Conservation (phyloP, 768 basidiomycete genomes). For the Tricholoma bakamatsutake region DNA sequence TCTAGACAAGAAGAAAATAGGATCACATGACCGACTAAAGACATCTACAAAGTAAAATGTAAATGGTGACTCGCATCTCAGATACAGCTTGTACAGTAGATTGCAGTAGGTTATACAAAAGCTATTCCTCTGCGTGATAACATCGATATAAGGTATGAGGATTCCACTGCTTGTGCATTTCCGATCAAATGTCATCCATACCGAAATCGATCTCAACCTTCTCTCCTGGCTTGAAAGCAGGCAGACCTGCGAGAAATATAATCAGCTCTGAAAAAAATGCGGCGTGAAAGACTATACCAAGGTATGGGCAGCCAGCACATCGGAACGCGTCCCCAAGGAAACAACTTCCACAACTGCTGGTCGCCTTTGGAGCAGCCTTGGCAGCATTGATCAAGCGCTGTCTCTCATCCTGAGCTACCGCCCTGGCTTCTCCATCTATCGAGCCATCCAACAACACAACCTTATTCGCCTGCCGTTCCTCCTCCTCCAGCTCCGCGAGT, state of each 20-base stretch:
- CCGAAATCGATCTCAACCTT: constrained; percentile 89
- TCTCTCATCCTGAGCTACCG: constrained; percentile 54
- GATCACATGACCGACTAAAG: not conserved
- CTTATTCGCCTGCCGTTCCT: constrained; percentile 57
- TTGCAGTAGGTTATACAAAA: not conserved
- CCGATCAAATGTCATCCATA: constrained; percentile 80
- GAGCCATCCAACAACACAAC: constrained; percentile 67
- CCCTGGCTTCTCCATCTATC: constrained; percentile 52
- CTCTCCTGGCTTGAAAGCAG: constrained; percentile 97
- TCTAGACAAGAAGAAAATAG: no score
- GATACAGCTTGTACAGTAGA: not conserved
- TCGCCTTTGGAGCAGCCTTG: constrained; percentile 74
- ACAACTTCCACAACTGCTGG: constrained; percentile 96
- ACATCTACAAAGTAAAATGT: no score
- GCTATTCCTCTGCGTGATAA: not conserved
- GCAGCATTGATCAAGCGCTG: constrained; percentile 62
- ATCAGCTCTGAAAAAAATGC: not conserved
- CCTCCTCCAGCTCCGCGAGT: constrained; percentile 87
- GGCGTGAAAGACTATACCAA: constrained; percentile 57
- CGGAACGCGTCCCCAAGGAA: constrained; percentile 97
- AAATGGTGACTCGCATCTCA: no score
- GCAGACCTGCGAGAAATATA: constrained; percentile 60
- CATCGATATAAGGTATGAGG: not conserved
- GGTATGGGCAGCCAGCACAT: constrained; percentile 93
- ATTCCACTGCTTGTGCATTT: not conserved